Evolutionary conservation across 2,329 filamentous ascomycete species (phyloP), one percentile per base, ranked within the genome.

Genomic region (Fusarium devonianum): DNA sequence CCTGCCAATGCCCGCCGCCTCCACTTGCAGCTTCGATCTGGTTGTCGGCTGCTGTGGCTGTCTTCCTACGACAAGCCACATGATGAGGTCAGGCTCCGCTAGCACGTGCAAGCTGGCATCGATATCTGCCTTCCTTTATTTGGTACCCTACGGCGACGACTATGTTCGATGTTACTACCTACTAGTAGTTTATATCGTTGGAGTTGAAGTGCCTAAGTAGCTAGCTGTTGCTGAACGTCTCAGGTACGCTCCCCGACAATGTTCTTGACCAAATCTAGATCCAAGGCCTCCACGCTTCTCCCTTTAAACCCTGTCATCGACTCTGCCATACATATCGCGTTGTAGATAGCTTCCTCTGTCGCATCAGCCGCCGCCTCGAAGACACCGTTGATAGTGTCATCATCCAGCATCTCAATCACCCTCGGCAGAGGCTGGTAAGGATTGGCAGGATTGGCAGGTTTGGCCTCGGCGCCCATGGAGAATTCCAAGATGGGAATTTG

Each of bases 291-390:
- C 1, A 83, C 69, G 18, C 60, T 78, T 13, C 73, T 68, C 2
- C 77, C 81, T 29, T 76, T 72, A 30, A 78, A 75, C 0, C 83
- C 83, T 1, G 73, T 76, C 72, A 83, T 81, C 0, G 78, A 81
- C 58, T 83, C 77, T 1, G 84, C 82, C 72, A 81, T 84, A 47
- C 77, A 85, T 9, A 88, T 69, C 0, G 80, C 79, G 65, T 88
- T 88, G 53, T 85, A 80, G 46, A 88, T 86, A 1, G 83, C 78
- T 68, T 88, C 85, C 64, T 88, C 84, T 0, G 82, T 83, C 0
- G 79, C 81, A 62, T 88, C 85, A 0, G 82, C 80, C 3, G 76
- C 79, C 1, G 83, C 84, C 65, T 85, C 79, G 54, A 88, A 84
- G 49, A 86, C 68, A 1, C 78, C 77, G 58, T 85, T 83, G 51